Percentiles rank a stretch among this genome's conserved stretches.
phyloP scores from a whole-genome alignment of 2,329 filamentous ascomycete genomes.

The Fusarium siculi region DNA sequence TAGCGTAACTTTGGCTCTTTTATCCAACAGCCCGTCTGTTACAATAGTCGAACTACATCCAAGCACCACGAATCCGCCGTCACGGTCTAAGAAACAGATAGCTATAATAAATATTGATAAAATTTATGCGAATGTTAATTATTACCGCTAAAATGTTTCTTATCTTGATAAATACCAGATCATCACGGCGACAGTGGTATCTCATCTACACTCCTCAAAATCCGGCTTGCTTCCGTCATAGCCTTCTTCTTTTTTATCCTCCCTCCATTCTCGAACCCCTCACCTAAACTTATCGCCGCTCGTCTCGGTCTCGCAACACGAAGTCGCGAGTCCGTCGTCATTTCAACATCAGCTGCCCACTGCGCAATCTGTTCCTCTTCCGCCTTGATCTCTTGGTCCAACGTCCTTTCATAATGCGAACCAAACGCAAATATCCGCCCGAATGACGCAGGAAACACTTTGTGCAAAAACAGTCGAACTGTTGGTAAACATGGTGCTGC shows the following conservation, averaged over 20 bases:
- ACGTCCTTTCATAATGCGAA: neutral
- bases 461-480: conserved; percentile 5
- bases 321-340: neutral
- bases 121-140: too few species aligned
- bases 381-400: conserved; percentile 15
- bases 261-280: neutral
- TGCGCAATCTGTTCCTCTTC: conserved; percentile 11
- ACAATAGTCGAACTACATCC: accelerated
- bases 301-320: neutral
- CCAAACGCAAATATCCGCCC: conserved; percentile 16
- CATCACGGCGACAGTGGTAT: neutral
- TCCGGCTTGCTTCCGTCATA: conserved; percentile 12
- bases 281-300: neutral
- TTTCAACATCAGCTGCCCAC: conserved; percentile 10
- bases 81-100: accelerated
- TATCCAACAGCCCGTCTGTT: accelerated
- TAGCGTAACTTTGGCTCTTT: accelerated
- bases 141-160: too few species aligned
- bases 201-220: conserved; percentile 19
- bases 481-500: conserved; percentile 8
- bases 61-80: accelerated
- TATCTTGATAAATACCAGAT: accelerated
- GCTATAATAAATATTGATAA: accelerated
- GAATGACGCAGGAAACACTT: neutral
- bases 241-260: neutral